Conservation (phyloP, 345 rosid genomes). For the Eucalyptus polybractea region DNA sequence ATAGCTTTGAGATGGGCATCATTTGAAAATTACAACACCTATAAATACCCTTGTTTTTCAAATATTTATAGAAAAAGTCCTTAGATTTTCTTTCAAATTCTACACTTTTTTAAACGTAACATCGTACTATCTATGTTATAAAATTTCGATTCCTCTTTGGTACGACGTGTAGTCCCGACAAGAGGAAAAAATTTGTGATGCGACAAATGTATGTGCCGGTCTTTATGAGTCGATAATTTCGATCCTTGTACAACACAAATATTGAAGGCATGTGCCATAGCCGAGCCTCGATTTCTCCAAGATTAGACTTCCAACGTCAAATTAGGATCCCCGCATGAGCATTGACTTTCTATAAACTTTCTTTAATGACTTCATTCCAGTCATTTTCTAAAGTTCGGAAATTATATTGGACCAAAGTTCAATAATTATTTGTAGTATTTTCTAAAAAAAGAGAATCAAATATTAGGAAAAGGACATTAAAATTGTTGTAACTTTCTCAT, state of each 20-base stretch:
- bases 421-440: too few relatives aligned
- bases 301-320: background rate
- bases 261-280: background rate
- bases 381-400: rapidly evolving
- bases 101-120: background rate
- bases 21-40: rapidly evolving
- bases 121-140: background rate
- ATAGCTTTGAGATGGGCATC: rapidly evolving
- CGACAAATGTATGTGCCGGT: background rate
- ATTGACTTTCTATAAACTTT: too few relatives aligned
- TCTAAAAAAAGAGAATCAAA: too few relatives aligned
- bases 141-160: background rate
- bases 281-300: background rate
- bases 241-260: too few relatives aligned
- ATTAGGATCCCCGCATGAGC: too few relatives aligned
- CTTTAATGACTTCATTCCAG: too few relatives aligned
- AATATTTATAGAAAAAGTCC: rapidly evolving
- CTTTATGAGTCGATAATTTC: background rate
- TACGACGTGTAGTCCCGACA: background rate
- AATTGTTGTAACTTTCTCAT: background rate
- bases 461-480: rapidly evolving
- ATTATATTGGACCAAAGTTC: rapidly evolving
- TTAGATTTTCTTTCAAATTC: background rate
- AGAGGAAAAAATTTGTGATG: background rate
- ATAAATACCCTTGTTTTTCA: background rate